A percentile compares a stretch with the other conserved stretches of the same genome.
Evolutionary conservation across 139 green algal genomes (phyloP).

Genomic region (Dunaliella sp.): DNA sequence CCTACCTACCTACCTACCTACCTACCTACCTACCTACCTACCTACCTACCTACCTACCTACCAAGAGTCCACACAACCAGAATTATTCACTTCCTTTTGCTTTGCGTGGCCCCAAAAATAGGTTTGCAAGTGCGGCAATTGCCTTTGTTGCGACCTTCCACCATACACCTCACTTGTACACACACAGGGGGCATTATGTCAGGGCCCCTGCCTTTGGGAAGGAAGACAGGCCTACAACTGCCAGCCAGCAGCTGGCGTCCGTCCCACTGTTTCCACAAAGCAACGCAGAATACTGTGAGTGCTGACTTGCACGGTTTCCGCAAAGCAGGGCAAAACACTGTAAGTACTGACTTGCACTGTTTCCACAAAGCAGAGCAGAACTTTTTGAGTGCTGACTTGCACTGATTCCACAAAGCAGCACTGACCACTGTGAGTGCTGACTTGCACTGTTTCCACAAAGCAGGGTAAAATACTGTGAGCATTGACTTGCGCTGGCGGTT

Average conservation of each 20-base stretch:
- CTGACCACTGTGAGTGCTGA: background rate
- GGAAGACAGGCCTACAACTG: background rate
- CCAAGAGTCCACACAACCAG: too few relatives aligned
- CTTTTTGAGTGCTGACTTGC: background rate
- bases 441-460: background rate
- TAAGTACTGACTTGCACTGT: background rate
- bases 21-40: too few relatives aligned
- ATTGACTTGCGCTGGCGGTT: background rate
- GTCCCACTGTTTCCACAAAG: background rate
- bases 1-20: too few relatives aligned
- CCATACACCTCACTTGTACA: background rate
- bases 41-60: too few relatives aligned
- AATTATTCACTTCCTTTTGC: too few relatives aligned
- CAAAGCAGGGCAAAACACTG: background rate
- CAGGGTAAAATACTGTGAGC: background rate
- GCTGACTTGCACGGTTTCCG: background rate
- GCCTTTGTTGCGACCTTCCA: background rate
- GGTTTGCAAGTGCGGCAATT: too few relatives aligned
- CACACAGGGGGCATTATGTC: background rate
- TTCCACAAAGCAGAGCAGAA: background rate
- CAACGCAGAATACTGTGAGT: background rate
- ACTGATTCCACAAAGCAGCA: background rate
- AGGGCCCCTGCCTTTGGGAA: background rate
- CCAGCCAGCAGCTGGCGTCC: background rate
- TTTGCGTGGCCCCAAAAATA: too few relatives aligned